Evolutionary conservation across 2,329 filamentous ascomycete species (phyloP).

Genomic region (Exophiala lecanii-corni): DNA sequence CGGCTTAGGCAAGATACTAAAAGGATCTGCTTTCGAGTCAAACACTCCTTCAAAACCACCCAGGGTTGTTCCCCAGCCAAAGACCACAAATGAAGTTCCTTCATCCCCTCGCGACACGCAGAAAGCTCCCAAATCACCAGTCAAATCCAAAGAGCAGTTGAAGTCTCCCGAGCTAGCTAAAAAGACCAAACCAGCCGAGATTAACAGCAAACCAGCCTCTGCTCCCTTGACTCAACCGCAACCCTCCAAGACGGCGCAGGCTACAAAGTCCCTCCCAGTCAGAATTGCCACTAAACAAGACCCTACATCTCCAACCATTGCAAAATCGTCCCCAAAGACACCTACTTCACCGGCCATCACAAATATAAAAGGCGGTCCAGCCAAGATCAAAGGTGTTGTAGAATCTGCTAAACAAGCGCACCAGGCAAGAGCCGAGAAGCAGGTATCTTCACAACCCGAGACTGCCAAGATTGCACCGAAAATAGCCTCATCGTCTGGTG

Average conservation of each 20-base stretch:
- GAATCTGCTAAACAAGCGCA: slow-evolving; percentile 28
- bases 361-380: slow-evolving; percentile 21
- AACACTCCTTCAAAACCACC: slow-evolving; percentile 13
- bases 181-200: slow-evolving; percentile 12
- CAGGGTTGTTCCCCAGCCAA: slow-evolving; percentile 7
- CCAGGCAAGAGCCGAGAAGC: slow-evolving; percentile 24
- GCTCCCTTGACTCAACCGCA: slow-evolving; percentile 16
- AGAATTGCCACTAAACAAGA: slow-evolving; percentile 16
- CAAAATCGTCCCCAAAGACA: slow-evolving; percentile 18
- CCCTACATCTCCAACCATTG: slow-evolving; percentile 14
- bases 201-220: slow-evolving; percentile 9
- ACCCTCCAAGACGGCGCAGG: slow-evolving; percentile 16
- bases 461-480: slow-evolving; percentile 24
- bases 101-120: slow-evolving; percentile 10
- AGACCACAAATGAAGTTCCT: slow-evolving; percentile 9
- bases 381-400: slow-evolving; percentile 30
- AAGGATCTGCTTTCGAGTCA: slow-evolving; percentile 30
- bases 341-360: slow-evolving; percentile 14
- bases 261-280: slow-evolving; percentile 17
- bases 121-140: slow-evolving; percentile 11
- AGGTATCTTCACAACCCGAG: neutral
- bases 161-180: slow-evolving; percentile 15
- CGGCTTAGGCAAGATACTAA: slow-evolving; percentile 29
- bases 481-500: slow-evolving; percentile 7
- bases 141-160: slow-evolving; percentile 14